Conservation (phyloP, 768 basidiomycete species). For the Candolleomyces eurysporus region DNA sequence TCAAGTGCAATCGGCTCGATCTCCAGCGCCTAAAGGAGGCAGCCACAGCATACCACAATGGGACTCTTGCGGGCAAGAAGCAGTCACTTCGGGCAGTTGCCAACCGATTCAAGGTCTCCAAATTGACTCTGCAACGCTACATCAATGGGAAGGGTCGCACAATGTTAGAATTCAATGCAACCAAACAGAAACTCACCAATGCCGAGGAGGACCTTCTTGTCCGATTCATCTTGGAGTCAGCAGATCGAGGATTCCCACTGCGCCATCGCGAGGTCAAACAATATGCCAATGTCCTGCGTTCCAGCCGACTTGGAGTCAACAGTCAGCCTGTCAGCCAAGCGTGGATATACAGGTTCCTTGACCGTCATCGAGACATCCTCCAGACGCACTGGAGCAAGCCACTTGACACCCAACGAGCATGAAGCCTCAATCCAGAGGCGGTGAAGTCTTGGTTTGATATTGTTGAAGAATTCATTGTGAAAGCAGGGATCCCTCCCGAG, state of each 20-base stretch:
- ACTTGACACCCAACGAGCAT: constrained; percentile 28
- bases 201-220: constrained; percentile 4
- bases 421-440: constrained; percentile 25
- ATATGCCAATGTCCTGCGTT: neutral
- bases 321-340: neutral
- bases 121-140: constrained; percentile 12
- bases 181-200: constrained; percentile 11
- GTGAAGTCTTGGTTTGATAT: constrained; percentile 31
- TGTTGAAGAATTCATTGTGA: constrained; percentile 23
- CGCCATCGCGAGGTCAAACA: neutral
- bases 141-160: constrained; percentile 11
- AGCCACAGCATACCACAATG: neutral
- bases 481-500: constrained; percentile 17
- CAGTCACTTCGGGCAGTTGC: constrained; percentile 7
- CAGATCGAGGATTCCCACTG: neutral
- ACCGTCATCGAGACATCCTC: constrained; percentile 24
- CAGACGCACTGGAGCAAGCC: constrained; percentile 29
- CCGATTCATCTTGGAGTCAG: constrained; percentile 5
- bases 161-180: constrained; percentile 4
- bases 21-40: neutral
- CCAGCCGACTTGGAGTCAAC: neutral
- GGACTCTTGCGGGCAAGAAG: neutral
- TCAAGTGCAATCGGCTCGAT: too few species aligned
- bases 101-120: constrained; percentile 10
- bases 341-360: constrained; percentile 20